Base-by-base conservation (phyloP, 169 alveolate species). In the Amoebophrya sp. region DNA sequence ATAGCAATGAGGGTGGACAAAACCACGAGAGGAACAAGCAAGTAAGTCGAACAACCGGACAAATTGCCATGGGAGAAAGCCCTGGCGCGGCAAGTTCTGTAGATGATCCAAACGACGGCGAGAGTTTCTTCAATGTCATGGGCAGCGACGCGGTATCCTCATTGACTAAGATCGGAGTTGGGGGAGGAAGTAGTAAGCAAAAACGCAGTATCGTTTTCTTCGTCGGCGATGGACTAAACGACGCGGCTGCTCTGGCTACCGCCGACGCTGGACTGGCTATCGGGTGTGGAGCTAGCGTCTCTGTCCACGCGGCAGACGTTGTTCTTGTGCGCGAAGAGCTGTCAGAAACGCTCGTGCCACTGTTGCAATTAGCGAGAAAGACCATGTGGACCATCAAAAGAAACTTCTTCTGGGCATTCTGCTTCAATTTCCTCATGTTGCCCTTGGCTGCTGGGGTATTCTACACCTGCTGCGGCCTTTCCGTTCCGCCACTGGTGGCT, bases 221-320 rank as follows among this genome's bases (percentile, higher is more conserved):
- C 78, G 92, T 90, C 41, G 92, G 92, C 55, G 92, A 90, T 38
- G 92, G 92, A 1, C 78, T 90, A 29, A 90, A 90, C 55, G 92
- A 90, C 55, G 92, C 78, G 36, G 83, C 78, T 10, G 92, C 92
- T 34, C 78, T 90, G 78, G 92, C 92, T 14, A 41, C 77, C 36
- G 77, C 92, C 12, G 92, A 90, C 41, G 77, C 38, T 24, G 92
- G 92, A 6, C 18, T 90, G 23, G 92, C 92, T 24, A 65, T 90
- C 55, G 92, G 92, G 40, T 90, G 83, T n/a, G 92, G 92, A 34
- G 77, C 55, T 12, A 38, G 38, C 41, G 78, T 90, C 36, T 90
- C 92, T 41, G 65, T 65, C 38, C 41, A 90, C 39, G 92, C 92
- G 0, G 36, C 92, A 1, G 83, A 90, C 55, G 92, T 90, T 6